Base-by-base conservation (phyloP, 2,329 filamentous ascomycete species). In the Fusarium nelsonii region DNA sequence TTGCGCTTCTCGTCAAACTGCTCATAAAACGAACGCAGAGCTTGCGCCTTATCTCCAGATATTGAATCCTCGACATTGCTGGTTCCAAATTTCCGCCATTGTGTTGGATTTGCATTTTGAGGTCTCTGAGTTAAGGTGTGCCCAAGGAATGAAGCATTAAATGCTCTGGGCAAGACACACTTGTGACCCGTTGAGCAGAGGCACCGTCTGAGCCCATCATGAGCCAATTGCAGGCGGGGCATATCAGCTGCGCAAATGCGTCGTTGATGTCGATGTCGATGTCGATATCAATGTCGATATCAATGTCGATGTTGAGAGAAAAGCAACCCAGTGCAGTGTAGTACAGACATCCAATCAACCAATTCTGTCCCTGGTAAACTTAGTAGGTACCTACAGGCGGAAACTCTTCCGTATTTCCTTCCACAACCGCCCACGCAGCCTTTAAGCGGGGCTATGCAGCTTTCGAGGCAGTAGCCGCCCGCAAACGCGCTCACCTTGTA, bases 171-270 rank as follows among this genome's bases (percentile, higher is more conserved):
- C 14, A 84, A 73, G 4, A 78, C 73, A 6, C 71, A 59, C 8
- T 78, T 69, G 71, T 87, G 84, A 59, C 87, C 80, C 10, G 83
- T 84, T 14, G 88, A 88, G 73, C 87, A 90, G 16, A 91, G 79
- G 73, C 85, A 90, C 74, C 86, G 85, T 87, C 88, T 90, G 45
- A 91, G 82, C 63, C 88, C 87, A 76, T 91, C 88, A 36, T 83
- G 74, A 3, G 81, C 75, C 51, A 84, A 71, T 65, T 62, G 62
- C 40, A 66, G 70, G 43, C 73, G 71, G 63, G 75, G 75, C 78
- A 80, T 80, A 14, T 37, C 53, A 32, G 28, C 41, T 32, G 33
- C 34, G 37, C 23, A 14, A 45, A 40, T 63, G 45, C 14, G 57
- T 54, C 49, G 44, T 37, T 30, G 44, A 11, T 53, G 39, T 33